Evolutionary conservation across 202 grass and related monocot species (phyloP).

Genomic region (Dendrocalamus latiflorus): DNA sequence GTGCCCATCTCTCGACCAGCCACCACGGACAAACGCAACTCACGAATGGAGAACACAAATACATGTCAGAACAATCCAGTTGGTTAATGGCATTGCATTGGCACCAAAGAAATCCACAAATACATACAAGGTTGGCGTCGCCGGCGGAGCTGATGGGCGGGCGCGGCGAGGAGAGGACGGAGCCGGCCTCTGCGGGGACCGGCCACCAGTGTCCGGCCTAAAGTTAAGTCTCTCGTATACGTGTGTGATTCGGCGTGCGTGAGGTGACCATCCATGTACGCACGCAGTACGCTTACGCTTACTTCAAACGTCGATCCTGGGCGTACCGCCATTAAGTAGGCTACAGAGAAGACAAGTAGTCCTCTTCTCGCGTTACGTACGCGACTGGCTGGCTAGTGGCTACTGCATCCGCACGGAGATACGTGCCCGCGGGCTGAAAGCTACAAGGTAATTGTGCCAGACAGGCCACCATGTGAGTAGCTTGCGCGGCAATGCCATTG

Average conservation of each 20-base stretch:
- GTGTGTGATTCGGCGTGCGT: neutral
- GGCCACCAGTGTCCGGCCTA: too few species aligned
- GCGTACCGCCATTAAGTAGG: neutral
- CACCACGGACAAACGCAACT: too few species aligned
- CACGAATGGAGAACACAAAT: too few species aligned
- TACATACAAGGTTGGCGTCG: too few species aligned
- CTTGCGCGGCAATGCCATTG: constrained; percentile 12
- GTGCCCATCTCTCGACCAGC: too few species aligned
- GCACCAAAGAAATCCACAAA: too few species aligned
- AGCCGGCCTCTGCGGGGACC: too few species aligned
- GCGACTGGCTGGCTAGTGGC: neutral
- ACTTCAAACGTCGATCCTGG: neutral
- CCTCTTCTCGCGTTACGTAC: neutral
- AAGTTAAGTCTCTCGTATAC: neutral
- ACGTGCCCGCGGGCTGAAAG: neutral
- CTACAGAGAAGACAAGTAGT: neutral
- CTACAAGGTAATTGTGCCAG: neutral
- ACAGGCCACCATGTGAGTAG: neutral
- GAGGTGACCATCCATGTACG: neutral
- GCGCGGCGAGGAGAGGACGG: too few species aligned
- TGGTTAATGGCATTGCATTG: too few species aligned
- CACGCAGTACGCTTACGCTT: neutral
- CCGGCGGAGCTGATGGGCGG: too few species aligned
- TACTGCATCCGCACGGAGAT: neutral
- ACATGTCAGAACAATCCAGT: too few species aligned